Evolutionary conservation across 371 early-diverging fungal species (phyloP).

Genomic region (Rhizopus sp.): DNA sequence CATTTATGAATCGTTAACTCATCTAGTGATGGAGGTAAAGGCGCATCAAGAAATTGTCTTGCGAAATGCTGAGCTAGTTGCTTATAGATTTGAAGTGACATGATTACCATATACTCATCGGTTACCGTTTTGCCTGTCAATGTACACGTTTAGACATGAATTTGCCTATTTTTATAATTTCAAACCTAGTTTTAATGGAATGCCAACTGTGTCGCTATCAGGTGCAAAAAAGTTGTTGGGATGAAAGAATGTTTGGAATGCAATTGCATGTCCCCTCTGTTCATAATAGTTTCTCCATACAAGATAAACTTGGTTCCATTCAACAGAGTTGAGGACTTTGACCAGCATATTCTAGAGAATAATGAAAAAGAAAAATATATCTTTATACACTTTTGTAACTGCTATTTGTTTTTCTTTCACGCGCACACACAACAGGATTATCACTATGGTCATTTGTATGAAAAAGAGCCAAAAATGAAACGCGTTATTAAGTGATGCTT

Average conservation of each 20-base stretch:
- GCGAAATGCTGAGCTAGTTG: constrained; percentile 11
- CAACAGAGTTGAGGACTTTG: not conserved
- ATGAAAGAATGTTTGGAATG: constrained; percentile 17
- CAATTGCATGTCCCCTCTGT: not conserved
- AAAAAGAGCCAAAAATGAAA: too few relatives aligned
- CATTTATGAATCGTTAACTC: constrained; percentile 2
- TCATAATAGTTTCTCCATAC: not conserved
- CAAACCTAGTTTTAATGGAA: constrained; percentile 22
- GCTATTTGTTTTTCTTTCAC: too few relatives aligned
- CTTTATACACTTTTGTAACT: too few relatives aligned
- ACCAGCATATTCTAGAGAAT: not conserved
- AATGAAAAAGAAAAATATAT: not conserved
- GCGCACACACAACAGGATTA: too few relatives aligned
- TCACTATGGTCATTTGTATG: too few relatives aligned
- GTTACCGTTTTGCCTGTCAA: not conserved
- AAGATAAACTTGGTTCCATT: not conserved
- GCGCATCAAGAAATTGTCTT: constrained; percentile 2
- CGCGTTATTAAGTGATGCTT: too few relatives aligned
- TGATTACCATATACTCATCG: constrained; percentile 15
- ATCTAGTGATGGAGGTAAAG: not conserved
- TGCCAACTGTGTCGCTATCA: constrained; percentile 12
- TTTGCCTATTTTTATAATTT: not conserved
- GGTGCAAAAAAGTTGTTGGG: constrained; percentile 12
- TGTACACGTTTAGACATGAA: not conserved
- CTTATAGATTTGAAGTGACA: constrained; percentile 13